These are phyloP conservation scores for Fusarium scirpi DNA, from an alignment of 2,329 filamentous ascomycete genomes.

Conservation along the genomic window DNA sequence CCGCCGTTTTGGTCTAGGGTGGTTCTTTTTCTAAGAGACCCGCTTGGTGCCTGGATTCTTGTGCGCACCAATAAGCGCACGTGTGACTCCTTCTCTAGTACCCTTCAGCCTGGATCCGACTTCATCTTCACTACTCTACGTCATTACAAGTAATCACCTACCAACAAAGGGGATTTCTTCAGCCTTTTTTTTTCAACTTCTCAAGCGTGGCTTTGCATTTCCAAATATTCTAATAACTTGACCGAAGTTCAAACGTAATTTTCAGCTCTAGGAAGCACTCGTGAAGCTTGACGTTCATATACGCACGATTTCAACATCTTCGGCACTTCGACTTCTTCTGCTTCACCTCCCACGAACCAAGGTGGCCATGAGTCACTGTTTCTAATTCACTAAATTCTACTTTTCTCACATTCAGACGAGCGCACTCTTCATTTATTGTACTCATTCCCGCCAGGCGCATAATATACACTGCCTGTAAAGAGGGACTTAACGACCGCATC, in stretches of 20 bases:
- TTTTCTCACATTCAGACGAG: not conserved
- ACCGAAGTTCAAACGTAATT: not conserved
- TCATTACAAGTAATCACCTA: slow-evolving; percentile 22
- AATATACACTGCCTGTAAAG: not conserved
- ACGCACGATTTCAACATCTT: slow-evolving; percentile 9
- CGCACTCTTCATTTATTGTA: not conserved
- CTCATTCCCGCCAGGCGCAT: not conserved
- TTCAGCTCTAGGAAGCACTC: not conserved
- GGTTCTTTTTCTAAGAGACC: slow-evolving; percentile 5
- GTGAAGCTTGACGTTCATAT: slow-evolving; percentile 11
- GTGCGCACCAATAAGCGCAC: slow-evolving; percentile 31
- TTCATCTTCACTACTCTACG: slow-evolving; percentile 29
- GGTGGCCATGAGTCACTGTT: not conserved
- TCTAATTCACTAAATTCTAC: not conserved
- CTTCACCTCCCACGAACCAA: not conserved
- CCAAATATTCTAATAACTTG: not conserved
- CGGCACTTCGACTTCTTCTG: not conserved
- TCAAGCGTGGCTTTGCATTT: not conserved
- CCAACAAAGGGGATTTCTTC: not conserved
- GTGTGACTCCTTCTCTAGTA: slow-evolving; percentile 1
- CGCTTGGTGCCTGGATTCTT: slow-evolving; percentile 29
- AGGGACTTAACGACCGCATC: not conserved
- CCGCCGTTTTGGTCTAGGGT: not conserved
- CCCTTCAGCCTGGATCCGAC: slow-evolving; percentile 17
- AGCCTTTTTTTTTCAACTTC: slow-evolving; percentile 1